A percentile compares a stretch with the other conserved stretches of the same genome.
Evolutionary conservation across 2,329 filamentous ascomycete genomes (phyloP).

Genomic region (Ceratocystis smalleyi): DNA sequence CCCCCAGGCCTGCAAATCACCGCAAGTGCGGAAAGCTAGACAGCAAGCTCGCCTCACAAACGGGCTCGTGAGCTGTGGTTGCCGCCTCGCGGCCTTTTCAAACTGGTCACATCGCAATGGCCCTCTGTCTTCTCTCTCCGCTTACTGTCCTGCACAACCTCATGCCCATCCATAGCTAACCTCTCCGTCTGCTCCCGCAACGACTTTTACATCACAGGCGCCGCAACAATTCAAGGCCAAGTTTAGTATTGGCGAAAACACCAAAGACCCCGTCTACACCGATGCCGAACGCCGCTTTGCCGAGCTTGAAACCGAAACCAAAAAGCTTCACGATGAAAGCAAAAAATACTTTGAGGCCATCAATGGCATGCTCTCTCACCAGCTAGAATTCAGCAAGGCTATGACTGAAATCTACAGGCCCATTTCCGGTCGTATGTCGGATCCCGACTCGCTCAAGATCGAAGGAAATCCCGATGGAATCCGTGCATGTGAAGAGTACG

Average conservation of each 20-base stretch:
- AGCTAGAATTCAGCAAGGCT: constrained; percentile 95
- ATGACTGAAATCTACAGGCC: constrained; percentile 96
- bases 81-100: background rate
- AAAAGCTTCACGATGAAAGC: constrained; percentile 90
- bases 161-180: constrained; percentile 13
- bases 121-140: background rate
- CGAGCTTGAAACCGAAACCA: constrained; percentile 89
- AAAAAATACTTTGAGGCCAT: constrained; percentile 96
- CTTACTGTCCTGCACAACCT: background rate
- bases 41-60: background rate
- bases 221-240: constrained; percentile 82
- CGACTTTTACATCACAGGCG: constrained; percentile 34
- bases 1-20: background rate
- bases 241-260: constrained; percentile 92
- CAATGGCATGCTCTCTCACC: constrained; percentile 92
- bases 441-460: constrained; percentile 65
- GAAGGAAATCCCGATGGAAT: constrained; percentile 91
- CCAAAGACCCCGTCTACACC: constrained; percentile 86
- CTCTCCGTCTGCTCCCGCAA: background rate
- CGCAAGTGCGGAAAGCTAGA: background rate
- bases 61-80: background rate
- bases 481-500: constrained; percentile 89
- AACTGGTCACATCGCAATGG: background rate
- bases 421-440: constrained; percentile 88
- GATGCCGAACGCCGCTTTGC: constrained; percentile 89